Evolutionary conservation across 768 basidiomycete species (phyloP), one percentile per base, ranked within the genome.

Genomic region (Tylopilus rubrobrunneus): DNA sequence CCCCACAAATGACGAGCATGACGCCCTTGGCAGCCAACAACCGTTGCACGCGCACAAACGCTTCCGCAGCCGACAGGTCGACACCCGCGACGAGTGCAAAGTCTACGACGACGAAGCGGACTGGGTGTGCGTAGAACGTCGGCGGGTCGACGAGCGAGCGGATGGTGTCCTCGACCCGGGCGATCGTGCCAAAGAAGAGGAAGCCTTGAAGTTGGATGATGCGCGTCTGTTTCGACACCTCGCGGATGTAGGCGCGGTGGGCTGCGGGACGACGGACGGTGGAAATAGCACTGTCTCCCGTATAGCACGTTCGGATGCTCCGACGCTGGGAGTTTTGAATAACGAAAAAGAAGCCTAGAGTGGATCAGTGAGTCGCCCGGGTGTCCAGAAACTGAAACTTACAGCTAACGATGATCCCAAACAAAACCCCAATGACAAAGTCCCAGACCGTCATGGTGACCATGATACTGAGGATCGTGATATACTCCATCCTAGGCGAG

Each of bases 51-150:
- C 96, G 82, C 37, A 98, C 89, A 59, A 98, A 92, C 0, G 95
- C 96, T 64, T 99, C 96, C 1, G 95, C 92, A 4, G 95, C 84
- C 0, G 91, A 95, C 80, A 97, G 87, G 69, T 99, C 96, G 28
- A 98, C 86, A 0, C 95, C 94, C 9, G 82, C 82, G 1, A 93
- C 94, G 31, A 92, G 82, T 29, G 87, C 74, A 31, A 98, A 80
- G 62, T 98, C 95, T 42, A 98, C 76, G 9, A 98, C 81, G 31
- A 98, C 81, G 74, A 97, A 99, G 5, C 89, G 85, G 23, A 98
- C 82, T 4, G 93, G 92, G 46, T 83, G 83, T 14, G 74, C 74
- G 34, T 80, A 74, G 84, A 92, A 94, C 7, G 79, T 74, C 0
- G 85, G 83, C 8, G 79, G 79, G 50, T 89, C 81, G 15, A 98